These are phyloP conservation scores for Boeremia lycopersici DNA, from an alignment of 2,329 filamentous ascomycete genomes.

Conservation along the genomic window DNA sequence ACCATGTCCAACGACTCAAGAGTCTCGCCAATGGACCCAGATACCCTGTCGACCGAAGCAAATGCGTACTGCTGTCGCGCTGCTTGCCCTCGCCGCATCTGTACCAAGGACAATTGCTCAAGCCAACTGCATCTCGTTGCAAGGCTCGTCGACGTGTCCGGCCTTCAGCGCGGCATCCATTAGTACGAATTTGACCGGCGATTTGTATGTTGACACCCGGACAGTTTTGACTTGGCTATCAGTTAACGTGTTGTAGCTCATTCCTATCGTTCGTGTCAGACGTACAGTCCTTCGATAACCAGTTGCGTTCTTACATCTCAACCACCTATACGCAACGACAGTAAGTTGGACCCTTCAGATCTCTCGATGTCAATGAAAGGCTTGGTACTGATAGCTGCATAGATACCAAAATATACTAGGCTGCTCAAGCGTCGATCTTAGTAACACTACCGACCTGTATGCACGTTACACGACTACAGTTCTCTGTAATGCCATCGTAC, in stretches of 20 bases:
- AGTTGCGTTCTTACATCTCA: constrained; percentile 74
- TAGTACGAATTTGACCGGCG: constrained; percentile 66
- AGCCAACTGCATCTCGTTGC: constrained; percentile 67
- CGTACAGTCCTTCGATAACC: constrained; percentile 75
- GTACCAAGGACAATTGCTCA: constrained; percentile 47
- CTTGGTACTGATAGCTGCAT: constrained; percentile 41
- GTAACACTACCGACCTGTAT: constrained; percentile 81
- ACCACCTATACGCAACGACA: constrained; percentile 77
- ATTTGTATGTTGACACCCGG: constrained; percentile 62
- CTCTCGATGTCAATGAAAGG: no score
- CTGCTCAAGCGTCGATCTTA: constrained; percentile 76
- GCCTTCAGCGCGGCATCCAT: constrained; percentile 76
- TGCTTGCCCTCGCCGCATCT: constrained; percentile 38
- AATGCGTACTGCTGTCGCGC: constrained; percentile 21
- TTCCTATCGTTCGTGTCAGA: constrained; percentile 85
- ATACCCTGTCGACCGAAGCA: constrained; percentile 31
- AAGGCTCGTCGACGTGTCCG: constrained; percentile 71
- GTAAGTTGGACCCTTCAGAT: constrained; percentile 57
- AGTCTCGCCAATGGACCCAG: constrained; percentile 1
- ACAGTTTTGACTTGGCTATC: constrained; percentile 15
- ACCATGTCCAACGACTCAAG: constrained; percentile 1
- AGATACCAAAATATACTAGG: constrained; percentile 85
- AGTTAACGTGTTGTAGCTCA: constrained; percentile 61
- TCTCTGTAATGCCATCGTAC: constrained; percentile 91
- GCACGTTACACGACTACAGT: constrained; percentile 91